phyloP scores from a whole-genome alignment of 2,329 filamentous ascomycete genomes.

The Pyrenophora tritici-repentis region DNA sequence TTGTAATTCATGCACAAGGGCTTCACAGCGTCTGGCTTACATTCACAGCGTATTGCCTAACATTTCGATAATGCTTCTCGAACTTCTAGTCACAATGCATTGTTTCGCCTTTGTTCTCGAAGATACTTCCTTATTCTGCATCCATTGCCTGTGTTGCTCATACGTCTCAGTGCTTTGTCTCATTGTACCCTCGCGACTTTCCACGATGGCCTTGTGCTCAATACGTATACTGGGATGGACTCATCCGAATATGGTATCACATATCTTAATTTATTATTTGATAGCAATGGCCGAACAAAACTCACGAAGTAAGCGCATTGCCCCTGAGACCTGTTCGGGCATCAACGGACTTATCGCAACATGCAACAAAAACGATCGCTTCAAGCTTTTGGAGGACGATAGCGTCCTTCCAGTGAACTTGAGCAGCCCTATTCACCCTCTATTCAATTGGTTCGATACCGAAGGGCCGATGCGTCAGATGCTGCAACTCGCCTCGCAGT shows the following conservation, averaged over 20 bases:
- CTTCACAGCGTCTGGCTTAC: background rate
- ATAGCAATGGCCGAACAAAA: slow-evolving; percentile 9
- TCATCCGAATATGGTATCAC: background rate
- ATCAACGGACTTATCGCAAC: slow-evolving; percentile 27
- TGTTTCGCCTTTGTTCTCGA: slow-evolving; percentile 13
- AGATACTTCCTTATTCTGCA: background rate
- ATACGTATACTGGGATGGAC: slow-evolving; percentile 5
- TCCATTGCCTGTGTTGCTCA: background rate
- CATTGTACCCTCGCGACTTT: slow-evolving; percentile 7
- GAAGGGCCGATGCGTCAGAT: slow-evolving; percentile 24
- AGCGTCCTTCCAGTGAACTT: slow-evolving; percentile 28
- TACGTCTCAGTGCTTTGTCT: slow-evolving; percentile 18
- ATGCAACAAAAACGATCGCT: slow-evolving; percentile 38
- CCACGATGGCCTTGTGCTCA: slow-evolving; percentile 14
- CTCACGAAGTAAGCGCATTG: slow-evolving; percentile 7
- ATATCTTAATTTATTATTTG: background rate
- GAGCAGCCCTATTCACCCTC: slow-evolving; percentile 36
- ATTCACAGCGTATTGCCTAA: background rate
- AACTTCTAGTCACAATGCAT: background rate
- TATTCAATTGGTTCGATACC: slow-evolving; percentile 31
- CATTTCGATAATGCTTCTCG: background rate
- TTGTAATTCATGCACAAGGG: no score
- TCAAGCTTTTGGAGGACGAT: slow-evolving; percentile 36
- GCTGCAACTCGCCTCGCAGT: slow-evolving; percentile 42
- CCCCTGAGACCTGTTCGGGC: slow-evolving; percentile 1